These are phyloP conservation scores for Phalaenopsis equestris DNA, from an alignment of 106 monocot genomes.

Conservation along the genomic window DNA sequence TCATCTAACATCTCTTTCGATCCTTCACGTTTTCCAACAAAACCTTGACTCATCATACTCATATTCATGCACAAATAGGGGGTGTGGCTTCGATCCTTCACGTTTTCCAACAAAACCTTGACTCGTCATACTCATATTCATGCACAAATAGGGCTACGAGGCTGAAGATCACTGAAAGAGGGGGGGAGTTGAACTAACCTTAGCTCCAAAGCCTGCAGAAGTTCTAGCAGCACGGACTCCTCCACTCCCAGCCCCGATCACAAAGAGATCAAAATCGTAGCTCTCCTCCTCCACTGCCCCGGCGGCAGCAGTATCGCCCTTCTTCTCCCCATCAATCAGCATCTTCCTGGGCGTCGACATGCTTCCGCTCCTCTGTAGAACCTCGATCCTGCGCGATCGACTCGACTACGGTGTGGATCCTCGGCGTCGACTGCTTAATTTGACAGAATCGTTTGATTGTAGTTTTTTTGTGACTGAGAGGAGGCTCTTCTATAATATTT, in stretches of 20 bases:
- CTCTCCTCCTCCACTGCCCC: slow-evolving; percentile 19
- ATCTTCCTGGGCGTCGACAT: slow-evolving; percentile 79
- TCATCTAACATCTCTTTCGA: neutral
- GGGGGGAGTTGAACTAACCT: slow-evolving; percentile 25
- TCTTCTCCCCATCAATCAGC: slow-evolving; percentile 66
- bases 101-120: too few species aligned
- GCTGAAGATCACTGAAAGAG: neutral
- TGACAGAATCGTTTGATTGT: neutral
- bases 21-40: too few species aligned
- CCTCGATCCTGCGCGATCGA: neutral
- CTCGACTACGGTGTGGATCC: too few species aligned
- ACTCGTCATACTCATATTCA: too few species aligned
- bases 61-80: neutral
- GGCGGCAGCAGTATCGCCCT: neutral
- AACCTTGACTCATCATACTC: too few species aligned
- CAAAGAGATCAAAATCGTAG: slow-evolving; percentile 88
- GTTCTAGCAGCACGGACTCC: slow-evolving; percentile 89
- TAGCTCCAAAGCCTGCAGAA: slow-evolving; percentile 75
- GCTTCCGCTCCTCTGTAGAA: neutral
- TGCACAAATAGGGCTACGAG: neutral
- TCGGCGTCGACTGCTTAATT: neutral
- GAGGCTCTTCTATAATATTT: neutral
- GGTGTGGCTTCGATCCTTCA: too few species aligned
- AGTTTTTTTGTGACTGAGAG: too few species aligned
- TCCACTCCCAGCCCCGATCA: slow-evolving; percentile 94